Evolutionary conservation across 2,329 filamentous ascomycete genomes (phyloP).

Genomic region (Cordyceps militaris): DNA sequence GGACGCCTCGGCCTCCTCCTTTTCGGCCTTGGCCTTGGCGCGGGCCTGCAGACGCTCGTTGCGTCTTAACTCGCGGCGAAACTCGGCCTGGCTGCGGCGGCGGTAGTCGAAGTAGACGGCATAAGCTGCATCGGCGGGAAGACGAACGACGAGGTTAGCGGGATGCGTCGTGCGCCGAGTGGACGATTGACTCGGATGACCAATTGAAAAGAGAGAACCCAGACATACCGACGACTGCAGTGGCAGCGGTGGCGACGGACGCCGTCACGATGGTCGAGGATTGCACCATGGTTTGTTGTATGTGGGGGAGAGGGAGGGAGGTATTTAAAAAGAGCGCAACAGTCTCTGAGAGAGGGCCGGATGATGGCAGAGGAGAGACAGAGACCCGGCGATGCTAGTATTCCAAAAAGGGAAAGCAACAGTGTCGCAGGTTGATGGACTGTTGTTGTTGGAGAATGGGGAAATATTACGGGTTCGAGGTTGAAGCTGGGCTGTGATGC

Average conservation of each 20-base stretch:
- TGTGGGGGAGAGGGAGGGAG: slow-evolving; percentile 7
- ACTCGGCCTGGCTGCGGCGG: slow-evolving; percentile 56
- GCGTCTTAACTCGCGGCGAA: slow-evolving; percentile 62
- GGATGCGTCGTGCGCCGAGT: background rate
- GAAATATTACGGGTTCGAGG: background rate
- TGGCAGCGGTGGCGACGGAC: slow-evolving; percentile 53
- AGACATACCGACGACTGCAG: slow-evolving; percentile 51
- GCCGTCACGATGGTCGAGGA: slow-evolving; percentile 51
- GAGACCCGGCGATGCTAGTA: background rate
- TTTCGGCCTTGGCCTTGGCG: slow-evolving; percentile 60
- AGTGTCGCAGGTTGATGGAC: background rate
- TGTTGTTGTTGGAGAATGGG: background rate
- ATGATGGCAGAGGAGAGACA: background rate
- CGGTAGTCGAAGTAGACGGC: slow-evolving; percentile 63
- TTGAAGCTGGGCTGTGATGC: slow-evolving; percentile 11
- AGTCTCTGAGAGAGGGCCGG: background rate
- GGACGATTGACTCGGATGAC: background rate
- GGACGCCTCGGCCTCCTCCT: slow-evolving; percentile 62
- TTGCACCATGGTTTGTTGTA: slow-evolving; percentile 35
- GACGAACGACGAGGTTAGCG: background rate
- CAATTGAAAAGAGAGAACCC: slow-evolving; percentile 8
- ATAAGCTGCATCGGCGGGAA: slow-evolving; percentile 41
- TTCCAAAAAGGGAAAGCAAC: background rate
- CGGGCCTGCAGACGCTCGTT: slow-evolving; percentile 68
- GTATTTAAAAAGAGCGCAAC: background rate